Conservation (phyloP, 106 monocot species). For the Amphibolis antarctica region DNA sequence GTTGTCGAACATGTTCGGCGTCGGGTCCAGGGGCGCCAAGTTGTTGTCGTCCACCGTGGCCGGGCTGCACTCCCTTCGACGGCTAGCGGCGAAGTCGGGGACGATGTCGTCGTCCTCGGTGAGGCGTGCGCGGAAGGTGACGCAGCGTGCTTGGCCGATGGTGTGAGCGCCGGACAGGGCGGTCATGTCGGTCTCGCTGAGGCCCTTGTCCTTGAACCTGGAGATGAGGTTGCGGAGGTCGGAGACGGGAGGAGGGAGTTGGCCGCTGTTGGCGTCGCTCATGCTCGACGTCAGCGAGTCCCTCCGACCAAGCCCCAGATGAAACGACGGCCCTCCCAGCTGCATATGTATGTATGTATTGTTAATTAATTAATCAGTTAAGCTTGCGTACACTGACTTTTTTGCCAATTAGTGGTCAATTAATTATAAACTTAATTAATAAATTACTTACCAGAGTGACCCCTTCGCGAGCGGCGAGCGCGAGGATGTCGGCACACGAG, state of each 20-base stretch:
- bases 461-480: conserved; percentile 11
- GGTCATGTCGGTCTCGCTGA: conserved; percentile 30
- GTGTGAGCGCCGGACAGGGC: conserved; percentile 73
- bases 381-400: no score
- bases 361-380: no score
- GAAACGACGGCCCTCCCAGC: conserved; percentile 10
- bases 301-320: conserved; percentile 10
- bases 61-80: not conserved
- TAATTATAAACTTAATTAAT: not conserved
- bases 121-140: conserved; percentile 10
- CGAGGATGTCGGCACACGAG: conserved; percentile 19
- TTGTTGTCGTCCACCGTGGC: not conserved
- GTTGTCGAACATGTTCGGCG: conserved; percentile 8
- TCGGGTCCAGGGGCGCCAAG: conserved; percentile 7
- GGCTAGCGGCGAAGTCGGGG: not conserved
- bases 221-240: conserved; percentile 5
- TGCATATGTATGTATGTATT: not conserved
- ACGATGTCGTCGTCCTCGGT: conserved; percentile 15
- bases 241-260: not conserved
- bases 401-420: not conserved
- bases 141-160: conserved; percentile 27
- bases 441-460: conserved; percentile 4
- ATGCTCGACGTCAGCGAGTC: conserved; percentile 13
- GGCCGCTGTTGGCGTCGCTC: conserved; percentile 4
- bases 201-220: conserved; percentile 1